Conservation (phyloP, 192 early-diverging fungal genomes). For the Diversispora epigaea region DNA sequence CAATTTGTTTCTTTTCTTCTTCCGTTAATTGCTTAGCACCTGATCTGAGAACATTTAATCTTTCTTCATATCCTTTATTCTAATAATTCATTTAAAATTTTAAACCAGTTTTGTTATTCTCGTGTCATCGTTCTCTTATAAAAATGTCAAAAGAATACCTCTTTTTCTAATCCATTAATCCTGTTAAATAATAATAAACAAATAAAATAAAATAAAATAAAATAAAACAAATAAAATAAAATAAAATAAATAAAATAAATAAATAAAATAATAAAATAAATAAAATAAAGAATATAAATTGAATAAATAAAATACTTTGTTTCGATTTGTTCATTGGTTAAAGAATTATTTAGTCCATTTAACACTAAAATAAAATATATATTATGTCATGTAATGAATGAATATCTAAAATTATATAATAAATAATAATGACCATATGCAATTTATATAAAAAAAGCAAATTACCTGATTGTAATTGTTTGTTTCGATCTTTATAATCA, state of each 20-base stretch:
- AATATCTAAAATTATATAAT: background rate
- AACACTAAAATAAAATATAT: slow-evolving; percentile 33
- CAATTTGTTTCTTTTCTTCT: slow-evolving; percentile 42
- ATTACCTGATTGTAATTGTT: slow-evolving; percentile 46
- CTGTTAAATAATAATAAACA: background rate
- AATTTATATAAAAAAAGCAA: background rate
- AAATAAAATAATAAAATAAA: no score
- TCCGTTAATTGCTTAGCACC: slow-evolving; percentile 38
- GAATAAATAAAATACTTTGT: slow-evolving; percentile 20
- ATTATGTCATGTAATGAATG: background rate
- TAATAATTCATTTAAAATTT: slow-evolving; percentile 28
- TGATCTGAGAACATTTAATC: slow-evolving; percentile 36
- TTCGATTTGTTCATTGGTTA: slow-evolving; percentile 43
- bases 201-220: background rate
- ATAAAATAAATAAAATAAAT: background rate
- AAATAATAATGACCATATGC: background rate
- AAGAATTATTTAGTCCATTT: slow-evolving; percentile 35
- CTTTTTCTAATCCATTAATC: background rate
- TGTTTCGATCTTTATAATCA: slow-evolving; percentile 55
- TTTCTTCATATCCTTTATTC: slow-evolving; percentile 44
- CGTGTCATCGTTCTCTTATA: background rate
- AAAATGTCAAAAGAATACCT: slow-evolving; percentile 11
- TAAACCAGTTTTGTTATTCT: no score
- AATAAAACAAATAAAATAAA: background rate
- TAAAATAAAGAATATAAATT: no score